Evolutionary conservation across 1,284 basidiomycete species (phyloP).

Genomic region (Sporisorium exsertum): DNA sequence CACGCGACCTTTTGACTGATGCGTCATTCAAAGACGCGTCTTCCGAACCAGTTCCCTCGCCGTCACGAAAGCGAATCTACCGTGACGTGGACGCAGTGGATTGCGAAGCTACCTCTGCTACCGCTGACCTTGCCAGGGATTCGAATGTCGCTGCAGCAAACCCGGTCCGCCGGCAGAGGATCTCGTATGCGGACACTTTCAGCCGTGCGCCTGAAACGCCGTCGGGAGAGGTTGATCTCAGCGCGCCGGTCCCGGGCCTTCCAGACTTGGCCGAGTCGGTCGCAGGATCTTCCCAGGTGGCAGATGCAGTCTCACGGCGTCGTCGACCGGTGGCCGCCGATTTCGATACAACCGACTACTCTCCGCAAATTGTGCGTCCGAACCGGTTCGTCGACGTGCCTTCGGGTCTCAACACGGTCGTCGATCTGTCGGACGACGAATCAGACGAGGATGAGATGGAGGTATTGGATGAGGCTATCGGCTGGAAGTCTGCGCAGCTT

Average conservation of each 20-base stretch:
- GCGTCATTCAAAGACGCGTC: background rate
- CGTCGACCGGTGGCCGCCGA: constrained; percentile 34
- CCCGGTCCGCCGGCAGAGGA: constrained; percentile 32
- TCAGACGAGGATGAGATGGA: constrained; percentile 21
- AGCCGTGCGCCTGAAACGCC: constrained; percentile 25
- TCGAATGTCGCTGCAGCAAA: background rate
- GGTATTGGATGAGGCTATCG: constrained; percentile 9
- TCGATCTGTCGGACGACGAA: constrained; percentile 50
- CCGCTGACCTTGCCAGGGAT: constrained; percentile 15
- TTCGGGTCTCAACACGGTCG: constrained; percentile 36
- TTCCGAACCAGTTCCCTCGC: background rate
- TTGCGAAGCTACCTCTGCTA: background rate
- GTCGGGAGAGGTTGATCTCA: constrained; percentile 40
- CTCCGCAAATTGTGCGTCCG: constrained; percentile 8
- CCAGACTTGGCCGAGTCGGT: constrained; percentile 13
- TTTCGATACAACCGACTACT: constrained; percentile 27
- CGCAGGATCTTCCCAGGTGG: background rate
- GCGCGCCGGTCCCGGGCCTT: constrained; percentile 29
- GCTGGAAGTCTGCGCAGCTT: constrained; percentile 17
- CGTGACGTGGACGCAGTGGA: constrained; percentile 41
- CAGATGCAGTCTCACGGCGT: constrained; percentile 5
- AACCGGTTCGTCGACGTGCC: constrained; percentile 39
- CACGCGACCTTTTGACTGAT: background rate
- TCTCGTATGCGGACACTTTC: constrained; percentile 47
- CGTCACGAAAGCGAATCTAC: constrained; percentile 35